phyloP scores from a whole-genome alignment of 176 grass and related monocot species.

The Avena insularis region DNA sequence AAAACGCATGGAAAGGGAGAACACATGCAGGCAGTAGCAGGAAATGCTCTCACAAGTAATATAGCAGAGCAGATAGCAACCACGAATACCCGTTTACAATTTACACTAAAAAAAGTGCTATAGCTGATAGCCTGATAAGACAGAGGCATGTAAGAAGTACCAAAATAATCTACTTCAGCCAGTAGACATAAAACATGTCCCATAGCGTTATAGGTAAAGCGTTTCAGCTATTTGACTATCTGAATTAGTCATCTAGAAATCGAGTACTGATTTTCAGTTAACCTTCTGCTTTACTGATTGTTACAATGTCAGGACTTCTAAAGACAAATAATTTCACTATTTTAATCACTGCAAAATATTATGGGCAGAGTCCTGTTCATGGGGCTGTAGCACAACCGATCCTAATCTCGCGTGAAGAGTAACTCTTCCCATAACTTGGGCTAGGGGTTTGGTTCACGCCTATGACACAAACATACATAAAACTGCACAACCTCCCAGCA shows the following conservation, averaged over 20 bases:
- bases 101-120: background rate
- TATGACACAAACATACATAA: background rate
- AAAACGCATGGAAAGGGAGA: background rate
- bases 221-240: background rate
- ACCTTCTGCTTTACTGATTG: background rate
- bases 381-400: background rate
- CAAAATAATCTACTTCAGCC: constrained; percentile 6
- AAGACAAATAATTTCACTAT: background rate
- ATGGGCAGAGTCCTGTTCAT: background rate
- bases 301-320: background rate
- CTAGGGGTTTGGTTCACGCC: background rate
- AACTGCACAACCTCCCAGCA: background rate
- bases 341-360: background rate
- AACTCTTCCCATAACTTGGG: background rate
- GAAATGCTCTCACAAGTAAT: background rate
- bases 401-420: background rate
- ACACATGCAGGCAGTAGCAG: background rate
- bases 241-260: background rate
- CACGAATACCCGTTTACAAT: background rate
- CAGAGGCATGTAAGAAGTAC: background rate
- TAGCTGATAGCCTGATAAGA: constrained; percentile 9
- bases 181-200: background rate
- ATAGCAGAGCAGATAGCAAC: background rate
- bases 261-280: background rate
- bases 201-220: background rate